phyloP scores from a whole-genome alignment of 768 basidiomycete species.

The Boletus sensibilis region DNA sequence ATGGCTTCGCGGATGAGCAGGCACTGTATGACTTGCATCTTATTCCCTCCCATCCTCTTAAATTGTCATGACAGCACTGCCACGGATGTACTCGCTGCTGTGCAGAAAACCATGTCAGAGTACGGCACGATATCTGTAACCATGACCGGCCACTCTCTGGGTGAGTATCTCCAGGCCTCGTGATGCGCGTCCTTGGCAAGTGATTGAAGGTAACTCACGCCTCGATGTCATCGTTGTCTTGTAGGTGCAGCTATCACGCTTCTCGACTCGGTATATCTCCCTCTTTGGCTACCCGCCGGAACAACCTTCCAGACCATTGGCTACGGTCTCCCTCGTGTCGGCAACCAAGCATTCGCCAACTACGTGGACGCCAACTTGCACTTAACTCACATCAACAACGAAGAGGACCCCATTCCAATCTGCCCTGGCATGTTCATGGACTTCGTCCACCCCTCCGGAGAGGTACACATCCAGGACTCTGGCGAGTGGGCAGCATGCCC shows the following conservation, averaged over 20 bases:
- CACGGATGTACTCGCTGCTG: slow-evolving; percentile 42
- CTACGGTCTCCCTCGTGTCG: slow-evolving; percentile 43
- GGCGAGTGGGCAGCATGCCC: slow-evolving; percentile 55
- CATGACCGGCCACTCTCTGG: slow-evolving; percentile 44
- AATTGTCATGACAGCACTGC: slow-evolving; percentile 36
- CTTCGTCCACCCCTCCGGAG: slow-evolving; percentile 41
- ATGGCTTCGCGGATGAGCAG: slow-evolving; percentile 47
- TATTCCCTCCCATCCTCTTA: neutral
- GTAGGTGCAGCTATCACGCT: slow-evolving; percentile 38
- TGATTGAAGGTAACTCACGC: neutral
- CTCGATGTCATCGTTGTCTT: neutral
- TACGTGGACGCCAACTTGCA: slow-evolving; percentile 47
- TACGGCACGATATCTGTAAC: slow-evolving; percentile 40
- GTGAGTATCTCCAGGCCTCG: slow-evolving; percentile 17
- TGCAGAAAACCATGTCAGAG: slow-evolving; percentile 38
- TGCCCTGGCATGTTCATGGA: slow-evolving; percentile 36
- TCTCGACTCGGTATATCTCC: slow-evolving; percentile 42
- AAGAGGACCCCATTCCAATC: slow-evolving; percentile 40
- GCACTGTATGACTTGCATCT: slow-evolving; percentile 35
- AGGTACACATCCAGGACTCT: slow-evolving; percentile 45
- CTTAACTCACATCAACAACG: slow-evolving; percentile 57
- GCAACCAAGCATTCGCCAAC: slow-evolving; percentile 61
- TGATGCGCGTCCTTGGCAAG: neutral
- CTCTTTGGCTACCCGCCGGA: slow-evolving; percentile 35
- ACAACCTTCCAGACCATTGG: slow-evolving; percentile 32